Conservation (phyloP, 495 filamentous ascomycete species). For the Neurospora discreta region DNA sequence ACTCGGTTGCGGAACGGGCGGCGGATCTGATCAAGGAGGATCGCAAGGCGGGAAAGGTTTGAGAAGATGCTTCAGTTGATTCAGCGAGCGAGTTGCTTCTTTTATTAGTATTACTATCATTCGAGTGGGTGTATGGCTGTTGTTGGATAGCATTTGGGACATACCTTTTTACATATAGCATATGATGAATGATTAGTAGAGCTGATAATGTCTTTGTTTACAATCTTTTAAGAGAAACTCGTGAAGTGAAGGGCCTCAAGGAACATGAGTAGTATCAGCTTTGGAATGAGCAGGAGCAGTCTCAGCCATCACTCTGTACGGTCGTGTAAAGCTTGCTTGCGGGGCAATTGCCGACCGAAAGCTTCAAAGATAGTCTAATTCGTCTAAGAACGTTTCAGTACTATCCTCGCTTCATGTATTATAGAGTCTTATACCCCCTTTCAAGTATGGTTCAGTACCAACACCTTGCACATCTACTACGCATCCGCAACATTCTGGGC, state of each 20-base stretch:
- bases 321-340: neutral
- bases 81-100: neutral
- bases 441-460: neutral
- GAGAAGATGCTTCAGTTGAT: neutral
- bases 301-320: neutral
- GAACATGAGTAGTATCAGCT: neutral
- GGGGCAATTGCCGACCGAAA: neutral
- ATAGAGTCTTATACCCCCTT: neutral
- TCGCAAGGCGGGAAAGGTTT: neutral
- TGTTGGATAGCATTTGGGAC: neutral
- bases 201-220: neutral
- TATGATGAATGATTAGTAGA: neutral
- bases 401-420: neutral
- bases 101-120: too few species aligned
- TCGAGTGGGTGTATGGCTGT: neutral
- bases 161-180: neutral
- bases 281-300: neutral
- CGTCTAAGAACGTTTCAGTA: neutral
- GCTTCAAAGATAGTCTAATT: neutral
- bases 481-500: neutral
- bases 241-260: neutral
- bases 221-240: neutral
- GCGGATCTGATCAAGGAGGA: conserved; percentile 42
- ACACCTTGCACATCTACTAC: neutral
- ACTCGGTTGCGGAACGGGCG: conserved; percentile 45